Base-by-base conservation (phyloP, 1,284 basidiomycete genomes). In the Moniliophthora roreri region DNA sequence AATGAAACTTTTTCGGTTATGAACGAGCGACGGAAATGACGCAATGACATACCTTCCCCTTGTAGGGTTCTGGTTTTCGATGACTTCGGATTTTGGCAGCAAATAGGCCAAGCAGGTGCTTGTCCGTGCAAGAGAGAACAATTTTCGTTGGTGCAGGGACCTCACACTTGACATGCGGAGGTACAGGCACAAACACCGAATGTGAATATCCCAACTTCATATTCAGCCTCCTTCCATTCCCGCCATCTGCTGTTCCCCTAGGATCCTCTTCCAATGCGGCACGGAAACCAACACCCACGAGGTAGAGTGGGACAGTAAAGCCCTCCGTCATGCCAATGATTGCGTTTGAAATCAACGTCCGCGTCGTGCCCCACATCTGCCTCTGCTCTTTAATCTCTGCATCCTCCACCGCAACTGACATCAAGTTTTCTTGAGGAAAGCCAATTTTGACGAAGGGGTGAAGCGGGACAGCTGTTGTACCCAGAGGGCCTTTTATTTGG, bases 271-370 rank as follows among this genome's bases (percentile, higher is more conserved):
- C 96, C 52, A 99, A 71, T 1, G 84, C 82, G 2, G 88, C 95
- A 66, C 96, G 81, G 73, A 95, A 99, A 1, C 96, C 96, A 38
- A 99, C 95, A 35, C 96, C 97, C 55, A 98, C 96, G 54, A 99
- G 82, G 60, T 88, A 87, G 18, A 99, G 70, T 11, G 91, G 85
- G 7, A 92, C 79, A 0, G 79, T 81, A 73, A 94, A 98, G 1
- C 95, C 95, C 57, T 88, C 81, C 1, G 91, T 88, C 73, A 98
- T 95, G 48, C 97, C 97, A 15, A 77, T 77, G 58, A 98, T 82
- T 15, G 95, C 95, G 66, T 99, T 99, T 59, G 80, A 76, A 65
- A 98, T 87, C 55, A 95, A 79, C 0, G 93, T 90, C 46, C 96
- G 85, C 2, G 93, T 96, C 39, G 93, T 83, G 10, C 96, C 96